Evolutionary conservation across 495 filamentous ascomycete genomes (phyloP).

Genomic region (Echria macrotheca): DNA sequence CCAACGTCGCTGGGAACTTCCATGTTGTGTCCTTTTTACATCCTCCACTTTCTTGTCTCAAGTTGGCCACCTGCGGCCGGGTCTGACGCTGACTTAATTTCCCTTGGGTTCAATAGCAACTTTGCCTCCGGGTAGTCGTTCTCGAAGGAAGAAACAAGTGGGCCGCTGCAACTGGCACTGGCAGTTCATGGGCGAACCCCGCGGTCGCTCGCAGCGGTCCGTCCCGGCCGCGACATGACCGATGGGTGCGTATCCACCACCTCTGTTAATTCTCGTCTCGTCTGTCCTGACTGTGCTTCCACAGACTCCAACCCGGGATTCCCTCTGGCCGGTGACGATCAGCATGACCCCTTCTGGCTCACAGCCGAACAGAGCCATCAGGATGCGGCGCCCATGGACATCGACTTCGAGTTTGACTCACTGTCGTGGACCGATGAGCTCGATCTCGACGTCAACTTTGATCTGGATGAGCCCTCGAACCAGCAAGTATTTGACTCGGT

Average conservation of each 20-base stretch:
- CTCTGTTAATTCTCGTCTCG: not conserved
- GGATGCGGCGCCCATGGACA: conserved; percentile 8
- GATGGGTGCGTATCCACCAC: not conserved
- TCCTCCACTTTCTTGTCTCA: not conserved
- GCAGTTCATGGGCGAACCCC: not conserved
- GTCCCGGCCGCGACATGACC: not conserved
- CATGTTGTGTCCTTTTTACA: not conserved
- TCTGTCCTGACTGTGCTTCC: too few species aligned
- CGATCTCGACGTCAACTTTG: conserved; percentile 3
- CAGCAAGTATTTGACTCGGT: not conserved
- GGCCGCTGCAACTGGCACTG: not conserved
- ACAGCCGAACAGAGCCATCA: not conserved
- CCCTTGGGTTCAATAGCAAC: not conserved
- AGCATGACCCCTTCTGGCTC: too few species aligned
- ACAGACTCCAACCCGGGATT: too few species aligned
- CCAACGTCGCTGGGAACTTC: not conserved
- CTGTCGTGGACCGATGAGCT: conserved; percentile 19
- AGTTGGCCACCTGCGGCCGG: too few species aligned
- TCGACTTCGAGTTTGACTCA: conserved; percentile 19
- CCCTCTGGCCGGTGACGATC: too few species aligned
- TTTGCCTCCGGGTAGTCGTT: not conserved
- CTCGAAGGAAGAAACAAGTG: not conserved
- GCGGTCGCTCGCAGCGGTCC: not conserved
- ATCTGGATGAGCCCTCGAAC: conserved; percentile 2
- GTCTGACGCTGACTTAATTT: too few species aligned